Evolutionary conservation across 1,139 yeast genomes (phyloP).

Genomic region (Debaryomyces sp.): DNA sequence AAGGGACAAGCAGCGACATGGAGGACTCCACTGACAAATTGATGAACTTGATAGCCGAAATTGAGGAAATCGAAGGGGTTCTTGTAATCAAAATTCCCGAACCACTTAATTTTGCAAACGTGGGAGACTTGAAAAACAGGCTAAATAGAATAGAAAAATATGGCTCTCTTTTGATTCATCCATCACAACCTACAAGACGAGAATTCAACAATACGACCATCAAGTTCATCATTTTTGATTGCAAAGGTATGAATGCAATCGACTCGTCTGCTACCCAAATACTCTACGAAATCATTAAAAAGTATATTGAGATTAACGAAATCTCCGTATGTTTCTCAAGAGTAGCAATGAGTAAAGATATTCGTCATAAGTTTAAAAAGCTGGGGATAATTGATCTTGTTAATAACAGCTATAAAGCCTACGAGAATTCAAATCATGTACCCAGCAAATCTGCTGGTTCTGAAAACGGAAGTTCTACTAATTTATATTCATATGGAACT

Average conservation of each 20-base stretch:
- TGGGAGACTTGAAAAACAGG: conserved; percentile 28
- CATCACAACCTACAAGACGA: conserved; percentile 33
- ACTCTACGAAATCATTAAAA: conserved; percentile 27
- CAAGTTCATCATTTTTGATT: conserved; percentile 32
- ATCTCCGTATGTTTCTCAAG: conserved; percentile 30
- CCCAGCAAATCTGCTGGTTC: not conserved
- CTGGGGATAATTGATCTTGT: conserved; percentile 29
- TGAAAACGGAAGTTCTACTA: conserved; percentile 1
- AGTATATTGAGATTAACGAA: conserved; percentile 22
- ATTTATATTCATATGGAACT: conserved; percentile 5
- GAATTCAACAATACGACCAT: conserved; percentile 23
- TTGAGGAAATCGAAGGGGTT: conserved; percentile 34
- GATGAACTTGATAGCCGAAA: conserved; percentile 27
- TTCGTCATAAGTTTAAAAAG: conserved; percentile 23
- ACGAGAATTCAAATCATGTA: conserved; percentile 7
- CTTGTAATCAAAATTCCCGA: conserved; percentile 35
- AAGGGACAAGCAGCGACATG: conserved; percentile 8
- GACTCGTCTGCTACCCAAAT: conserved; percentile 38
- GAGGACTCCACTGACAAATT: conserved; percentile 12
- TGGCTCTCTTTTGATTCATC: conserved; percentile 31
- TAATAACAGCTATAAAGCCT: conserved; percentile 20
- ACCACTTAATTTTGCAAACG: conserved; percentile 33
- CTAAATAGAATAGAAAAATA: conserved; percentile 30
- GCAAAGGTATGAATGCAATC: conserved; percentile 35
- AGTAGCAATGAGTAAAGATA: conserved; percentile 22